These are phyloP conservation scores for Phytophthora foliorum DNA, from an alignment of 352 stramenopile genomes.

Conservation along the genomic window DNA sequence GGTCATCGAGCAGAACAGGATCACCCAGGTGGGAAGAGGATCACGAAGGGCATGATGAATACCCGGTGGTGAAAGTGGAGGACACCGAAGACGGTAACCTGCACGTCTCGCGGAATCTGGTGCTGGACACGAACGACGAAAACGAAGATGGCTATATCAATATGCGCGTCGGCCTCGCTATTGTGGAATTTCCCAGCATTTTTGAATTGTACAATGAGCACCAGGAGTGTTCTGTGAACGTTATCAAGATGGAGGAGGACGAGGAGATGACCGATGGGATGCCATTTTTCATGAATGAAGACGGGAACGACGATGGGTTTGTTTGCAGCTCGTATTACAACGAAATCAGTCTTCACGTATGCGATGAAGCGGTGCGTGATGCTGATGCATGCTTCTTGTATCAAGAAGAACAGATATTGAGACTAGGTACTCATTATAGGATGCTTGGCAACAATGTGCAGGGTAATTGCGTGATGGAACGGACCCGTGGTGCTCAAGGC, in stretches of 20 bases:
- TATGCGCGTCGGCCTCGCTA: conserved; percentile 69
- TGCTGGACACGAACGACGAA: conserved; percentile 71
- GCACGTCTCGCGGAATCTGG: conserved; percentile 61
- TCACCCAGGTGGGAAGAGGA: conserved; percentile 29
- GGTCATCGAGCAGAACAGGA: neutral
- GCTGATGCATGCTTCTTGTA: neutral
- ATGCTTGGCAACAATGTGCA: conserved; percentile 22
- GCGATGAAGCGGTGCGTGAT: conserved; percentile 58
- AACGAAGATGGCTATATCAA: conserved; percentile 72
- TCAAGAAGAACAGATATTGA: neutral
- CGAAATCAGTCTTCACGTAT: conserved; percentile 64
- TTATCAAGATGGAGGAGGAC: conserved; percentile 86
- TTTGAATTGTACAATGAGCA: conserved; percentile 78
- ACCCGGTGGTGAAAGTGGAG: conserved; percentile 69
- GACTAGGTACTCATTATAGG: neutral
- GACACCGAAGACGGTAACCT: conserved; percentile 59
- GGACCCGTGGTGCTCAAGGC: conserved; percentile 52
- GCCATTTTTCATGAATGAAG: conserved; percentile 78
- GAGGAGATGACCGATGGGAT: conserved; percentile 66
- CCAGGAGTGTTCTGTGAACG: conserved; percentile 68
- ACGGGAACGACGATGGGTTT: conserved; percentile 72
- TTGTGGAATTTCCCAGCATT: conserved; percentile 81
- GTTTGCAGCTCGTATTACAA: conserved; percentile 76
- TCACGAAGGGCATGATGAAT: conserved; percentile 34
- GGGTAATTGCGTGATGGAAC: conserved; percentile 70